Base-by-base conservation (phyloP, 768 basidiomycete species). In the Mycena leptocephala region DNA sequence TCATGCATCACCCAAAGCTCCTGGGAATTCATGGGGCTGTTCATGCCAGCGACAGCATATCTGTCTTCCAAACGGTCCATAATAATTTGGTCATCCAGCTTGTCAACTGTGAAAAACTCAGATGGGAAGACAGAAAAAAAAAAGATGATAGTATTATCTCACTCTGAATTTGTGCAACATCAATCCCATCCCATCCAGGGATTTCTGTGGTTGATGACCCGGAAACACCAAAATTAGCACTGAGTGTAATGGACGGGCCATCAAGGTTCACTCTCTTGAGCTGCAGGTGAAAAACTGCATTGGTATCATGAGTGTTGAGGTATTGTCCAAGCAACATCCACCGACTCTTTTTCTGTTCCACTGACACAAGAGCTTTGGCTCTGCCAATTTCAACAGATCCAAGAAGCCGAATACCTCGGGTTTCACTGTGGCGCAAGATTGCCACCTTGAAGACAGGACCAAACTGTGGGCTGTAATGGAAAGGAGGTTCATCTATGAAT, bases 1-100 rank as follows among this genome's bases (percentile, higher is more conserved):
- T 65, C 63, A 30, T 65, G 63, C 26, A 65, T 48, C 43, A 48
- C 26, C 43, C 63, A 37, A 48, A 46, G 39, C n/a, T 65, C 63
- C 4, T 22, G 43, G 43, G 43, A 46, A 16, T 46, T 20, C 22
- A 20, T 9, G 43, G 7, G n/a, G n/a, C n/a, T n/a, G n/a, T n/a
- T n/a, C n/a, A n/a, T n/a, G n/a, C n/a, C n/a, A n/a, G n/a, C n/a
- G n/a, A n/a, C n/a, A n/a, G n/a, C 43, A 18, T 46, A 46, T 20
- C 13, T 46, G 5, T 46, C 14, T 20, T 9, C 16, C 43, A 65
- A 28, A 43, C 30, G 43, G 63, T 32, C 14, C 30, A 22, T 16
- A 13, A 65, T 33, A 26, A 26, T 24, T 41, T 65, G 43, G 30
- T 43, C 16, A 30, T 16, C 16, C 11, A 65, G 43, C 18, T 16